Base-by-base conservation (phyloP, 768 basidiomycete species). In the Gloeopeniophorella convolvens region DNA sequence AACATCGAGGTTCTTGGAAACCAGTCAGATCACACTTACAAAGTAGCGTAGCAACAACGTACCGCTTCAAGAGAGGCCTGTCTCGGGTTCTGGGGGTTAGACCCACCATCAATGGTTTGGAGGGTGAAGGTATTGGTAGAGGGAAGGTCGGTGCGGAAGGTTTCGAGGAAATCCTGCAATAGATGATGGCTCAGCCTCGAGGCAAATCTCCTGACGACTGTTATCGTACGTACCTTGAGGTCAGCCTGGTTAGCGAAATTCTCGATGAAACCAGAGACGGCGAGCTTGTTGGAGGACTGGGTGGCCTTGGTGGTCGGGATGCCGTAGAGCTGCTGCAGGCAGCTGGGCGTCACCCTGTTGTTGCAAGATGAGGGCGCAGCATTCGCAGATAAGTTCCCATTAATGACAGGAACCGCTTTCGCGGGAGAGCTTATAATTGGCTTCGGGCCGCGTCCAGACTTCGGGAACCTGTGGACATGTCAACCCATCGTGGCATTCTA, bases 241-340 rank as follows among this genome's bases (percentile, higher is more conserved):
- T 51, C 50, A 7, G 37, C 40, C 7, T 12, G 7, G 31, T 49
- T 49, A 33, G 43, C 50, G 32, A 9, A 51, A 13, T 51, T n/a
- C 13, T 30, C 10, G 11, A 46, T 27, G 41, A 48, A 60, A 6
- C 56, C 60, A n/a, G 60, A 44, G 3, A 61, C 58, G 16, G 43
- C 55, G 18, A 61, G 43, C 21, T 23, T 34, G 46, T 57, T 59
- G 7, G 52, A 45, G 3, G 51, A n/a, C 36, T 59, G 53, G 7
- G 52, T 52, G 4, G 58, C 58, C 28, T 6, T 10, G 1, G 55
- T 51, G 3, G 52, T 23, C 11, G 61, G 61, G 34, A 62, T 57
- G 20, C 55, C 58, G 47, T 62, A 62, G 3, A 61, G 48, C 15
- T 45, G 50, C 27, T 57, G 55, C 9, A 59, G 44, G 43, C 59